Conservation (phyloP, 78 protist species). For the Dictyostelium firmibasis region DNA sequence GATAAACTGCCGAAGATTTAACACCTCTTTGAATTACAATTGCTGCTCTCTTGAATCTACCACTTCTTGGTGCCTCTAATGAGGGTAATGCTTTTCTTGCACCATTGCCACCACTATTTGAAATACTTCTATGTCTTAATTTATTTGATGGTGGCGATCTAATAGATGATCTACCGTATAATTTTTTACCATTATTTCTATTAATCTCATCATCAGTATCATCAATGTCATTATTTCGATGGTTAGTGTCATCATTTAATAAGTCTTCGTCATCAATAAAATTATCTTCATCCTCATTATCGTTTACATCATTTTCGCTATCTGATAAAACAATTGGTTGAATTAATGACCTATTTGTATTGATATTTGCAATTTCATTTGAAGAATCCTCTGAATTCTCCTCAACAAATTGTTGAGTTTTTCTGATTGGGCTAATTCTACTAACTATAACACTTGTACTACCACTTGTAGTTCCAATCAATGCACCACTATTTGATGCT, state of each 20-base stretch:
- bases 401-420: not conserved
- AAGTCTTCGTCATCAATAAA: not conserved
- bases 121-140: not conserved
- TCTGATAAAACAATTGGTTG: slow-evolving; percentile 8
- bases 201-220: not conserved
- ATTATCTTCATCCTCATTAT: not conserved
- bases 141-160: not conserved
- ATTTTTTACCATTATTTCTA: not conserved
- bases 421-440: not conserved
- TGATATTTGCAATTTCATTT: not conserved
- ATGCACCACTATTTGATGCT: not conserved
- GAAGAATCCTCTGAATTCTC: not conserved
- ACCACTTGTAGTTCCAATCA: too few relatives aligned
- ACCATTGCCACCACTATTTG: not conserved
- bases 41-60: not conserved
- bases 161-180: not conserved
- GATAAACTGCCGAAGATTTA: not conserved
- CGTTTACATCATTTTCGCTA: not conserved
- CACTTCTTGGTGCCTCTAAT: not conserved
- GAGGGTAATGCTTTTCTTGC: not conserved
- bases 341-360: not conserved
- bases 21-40: not conserved
- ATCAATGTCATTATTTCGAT: not conserved
- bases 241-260: not conserved
- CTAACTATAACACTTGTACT: not conserved